Base-by-base conservation (phyloP, 1,139 yeast genomes). In the Yamadazyma atlantica region DNA sequence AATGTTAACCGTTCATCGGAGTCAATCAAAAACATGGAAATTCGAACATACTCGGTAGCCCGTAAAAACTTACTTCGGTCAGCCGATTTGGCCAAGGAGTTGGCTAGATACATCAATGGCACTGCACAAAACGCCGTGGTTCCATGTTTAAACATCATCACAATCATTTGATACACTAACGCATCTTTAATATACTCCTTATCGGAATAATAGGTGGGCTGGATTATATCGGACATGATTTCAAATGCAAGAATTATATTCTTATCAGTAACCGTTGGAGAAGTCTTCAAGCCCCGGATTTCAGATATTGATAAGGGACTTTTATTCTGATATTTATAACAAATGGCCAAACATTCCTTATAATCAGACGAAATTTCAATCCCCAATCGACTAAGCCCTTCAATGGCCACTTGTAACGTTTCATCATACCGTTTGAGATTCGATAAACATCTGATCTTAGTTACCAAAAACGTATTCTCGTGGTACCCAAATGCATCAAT, bases 301-400 rank as follows among this genome's bases (percentile, higher is more conserved):
- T 74, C 80, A 2, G 64, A 53, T 2, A 69, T 58, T 1, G 78
- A 65, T 3, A 66, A 48, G 0, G 80, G 79, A 4, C 73, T 55
- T 35, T 60, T 58, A 6, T 57, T 56, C 14, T 51, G 43, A 25
- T 67, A 48, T 18, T 49, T 54, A 4, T 53, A 49, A 11, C 55
- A 49, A 27, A 59, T 54, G 11, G 40, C 44, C 15, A 42, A 44
- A 36, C 58, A 56, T 52, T 64, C 58, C 2, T 45, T 47, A 11
- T 49, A 45, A 26, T 62, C 58, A 12, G 34, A 34, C 4, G 55
- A 45, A 2, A 65, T 51, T 11, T 59, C 60, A 17, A 70, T 48
- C 1, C 64, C 68, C 19, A 69, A 47, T 7, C 50, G 48, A 12
- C 57, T 46, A 24, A 73, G 48, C 3, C 68, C 66, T 3, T 50